phyloP scores from a whole-genome alignment of 345 rosid species.

The Lumnitzera littorea region DNA sequence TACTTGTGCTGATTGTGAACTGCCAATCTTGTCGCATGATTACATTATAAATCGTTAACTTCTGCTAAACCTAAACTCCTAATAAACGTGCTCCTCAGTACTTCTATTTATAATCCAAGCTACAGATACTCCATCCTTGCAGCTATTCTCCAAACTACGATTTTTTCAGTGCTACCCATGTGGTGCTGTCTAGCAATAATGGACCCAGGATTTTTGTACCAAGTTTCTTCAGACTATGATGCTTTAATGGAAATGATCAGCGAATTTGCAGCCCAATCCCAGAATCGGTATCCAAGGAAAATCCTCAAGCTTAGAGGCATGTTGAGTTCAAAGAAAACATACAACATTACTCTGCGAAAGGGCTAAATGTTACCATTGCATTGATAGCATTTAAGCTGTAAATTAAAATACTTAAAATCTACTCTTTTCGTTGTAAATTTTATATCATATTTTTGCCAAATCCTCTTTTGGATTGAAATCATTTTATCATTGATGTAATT shows the following conservation, averaged over 20 bases:
- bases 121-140: neutral
- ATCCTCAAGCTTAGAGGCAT: slow-evolving; percentile 24
- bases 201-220: slow-evolving; percentile 34
- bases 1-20: too few species aligned
- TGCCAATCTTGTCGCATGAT: too few species aligned
- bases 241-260: neutral
- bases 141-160: slow-evolving; percentile 31
- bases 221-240: slow-evolving; percentile 20
- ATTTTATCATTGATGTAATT: too few species aligned
- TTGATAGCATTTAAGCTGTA: slow-evolving; percentile 18
- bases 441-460: too few species aligned
- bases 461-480: too few species aligned
- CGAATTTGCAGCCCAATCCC: slow-evolving; percentile 32
- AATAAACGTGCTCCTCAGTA: too few species aligned
- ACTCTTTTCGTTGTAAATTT: too few species aligned
- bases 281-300: slow-evolving; percentile 31
- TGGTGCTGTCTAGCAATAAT: slow-evolving; percentile 17
- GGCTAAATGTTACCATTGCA: slow-evolving; percentile 21
- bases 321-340: slow-evolving; percentile 6
- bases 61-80: too few species aligned
- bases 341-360: slow-evolving; percentile 9
- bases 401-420: neutral
- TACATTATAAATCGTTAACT: too few species aligned
- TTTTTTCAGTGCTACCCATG: slow-evolving; percentile 28
- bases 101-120: too few species aligned